A percentile compares a stretch with the other conserved stretches of the same genome.
Conservation (phyloP, 495 filamentous ascomycete species). For the Aspergillus bridgeri region DNA sequence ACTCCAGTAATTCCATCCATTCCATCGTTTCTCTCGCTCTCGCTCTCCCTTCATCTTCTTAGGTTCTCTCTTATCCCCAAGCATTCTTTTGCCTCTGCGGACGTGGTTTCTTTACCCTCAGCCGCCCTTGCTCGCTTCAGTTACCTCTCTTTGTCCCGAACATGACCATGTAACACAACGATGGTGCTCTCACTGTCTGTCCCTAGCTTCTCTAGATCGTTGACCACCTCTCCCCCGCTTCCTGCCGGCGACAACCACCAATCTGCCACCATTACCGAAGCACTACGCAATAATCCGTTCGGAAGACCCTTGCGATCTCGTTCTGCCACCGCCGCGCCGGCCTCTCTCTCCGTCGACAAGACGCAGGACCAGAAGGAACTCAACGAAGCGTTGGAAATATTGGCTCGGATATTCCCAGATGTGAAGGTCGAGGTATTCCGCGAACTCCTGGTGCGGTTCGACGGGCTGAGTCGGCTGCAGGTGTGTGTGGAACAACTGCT, state of each 20-base stretch:
- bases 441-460: constrained; percentile 77
- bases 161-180: constrained; percentile 37
- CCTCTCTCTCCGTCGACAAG: constrained; percentile 23
- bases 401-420: constrained; percentile 81
- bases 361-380: constrained; percentile 57
- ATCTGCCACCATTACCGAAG: constrained; percentile 39
- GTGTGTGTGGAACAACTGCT: constrained; percentile 83
- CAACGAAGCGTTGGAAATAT: constrained; percentile 67
- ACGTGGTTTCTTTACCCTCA: neutral
- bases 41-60: neutral
- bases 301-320: constrained; percentile 35
- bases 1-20: neutral
- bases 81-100: neutral
- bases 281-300: constrained; percentile 45
- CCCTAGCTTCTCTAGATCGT: constrained; percentile 38
- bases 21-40: neutral
- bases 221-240: constrained; percentile 28
- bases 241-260: constrained; percentile 19
- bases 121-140: too few relatives aligned
- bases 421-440: constrained; percentile 88
- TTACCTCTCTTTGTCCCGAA: neutral
- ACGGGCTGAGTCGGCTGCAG: constrained; percentile 76
- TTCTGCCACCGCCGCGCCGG: constrained; percentile 14
- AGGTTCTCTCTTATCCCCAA: neutral
- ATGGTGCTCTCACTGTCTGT: constrained; percentile 46